Evolutionary conservation across 176 grass and related monocot species (phyloP), one percentile per base, ranked within the genome.

Genomic region (Metroxylon sagu): DNA sequence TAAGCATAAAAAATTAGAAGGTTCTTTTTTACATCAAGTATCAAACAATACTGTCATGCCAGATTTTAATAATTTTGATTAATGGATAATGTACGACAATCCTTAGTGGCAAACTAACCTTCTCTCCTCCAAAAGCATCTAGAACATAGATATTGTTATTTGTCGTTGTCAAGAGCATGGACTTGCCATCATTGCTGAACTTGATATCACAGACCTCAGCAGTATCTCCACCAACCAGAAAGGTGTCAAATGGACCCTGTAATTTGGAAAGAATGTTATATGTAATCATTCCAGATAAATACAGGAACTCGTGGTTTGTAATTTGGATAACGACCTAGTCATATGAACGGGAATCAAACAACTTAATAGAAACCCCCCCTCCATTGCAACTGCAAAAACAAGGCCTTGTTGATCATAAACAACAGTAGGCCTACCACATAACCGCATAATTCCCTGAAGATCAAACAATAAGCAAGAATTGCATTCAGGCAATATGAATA

Each of bases 351-450:
- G 88, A 98, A 83, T 98, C 93, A 54, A 98, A 98, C 25, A 98
- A 76, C 74, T 98, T 98, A 64, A 98, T 92, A 70, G 93, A 84
- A 1, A n/a, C n/a, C 93, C 93, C 54, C 93, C 93, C 74, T 98
- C 93, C 88, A 98, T 92, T 59, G 93, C 79, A 61, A 98, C 79
- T 1, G 87, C 93, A 80, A 98, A 98, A 79, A 92, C 88, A 85
- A 98, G 88, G 59, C 88, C 93, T 81, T 98, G 88, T 68, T 98
- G 93, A 80, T 92, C 93, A 88, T 88, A 98, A 63, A 87, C 93
- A 81, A 98, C 93, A 74, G 93, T 87, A 56, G 93, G 93, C 72
- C 84, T 92, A 31, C 87, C 88, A 61, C 93, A 85, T 50, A 98
- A 73, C 12, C 53, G 73, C 49, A 92, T 62, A 76, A 98, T 92